Evolutionary conservation across 495 filamentous ascomycete species (phyloP).

Genomic region (Glonium stellatum): DNA sequence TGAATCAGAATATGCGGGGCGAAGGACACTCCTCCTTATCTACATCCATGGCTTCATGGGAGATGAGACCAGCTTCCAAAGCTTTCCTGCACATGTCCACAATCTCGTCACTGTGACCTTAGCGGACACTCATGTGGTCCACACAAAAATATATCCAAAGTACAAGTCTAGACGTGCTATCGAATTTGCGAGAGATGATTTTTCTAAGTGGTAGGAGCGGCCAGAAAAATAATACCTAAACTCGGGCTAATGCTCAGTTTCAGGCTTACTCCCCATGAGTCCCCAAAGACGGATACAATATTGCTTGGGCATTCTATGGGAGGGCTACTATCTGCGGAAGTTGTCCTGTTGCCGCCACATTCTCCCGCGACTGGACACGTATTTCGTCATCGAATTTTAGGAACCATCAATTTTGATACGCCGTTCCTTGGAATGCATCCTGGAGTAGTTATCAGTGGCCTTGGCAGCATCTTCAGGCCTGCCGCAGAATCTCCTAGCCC

Average conservation of each 20-base stretch:
- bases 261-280: conserved; percentile 72
- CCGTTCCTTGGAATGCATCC: conserved; percentile 88
- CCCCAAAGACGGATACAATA: conserved; percentile 66
- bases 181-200: conserved; percentile 65
- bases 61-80: conserved; percentile 77
- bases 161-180: conserved; percentile 79
- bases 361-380: conserved; percentile 29
- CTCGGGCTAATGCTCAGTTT: conserved; percentile 8
- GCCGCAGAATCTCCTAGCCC: conserved; percentile 25
- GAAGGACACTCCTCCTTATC: conserved; percentile 66
- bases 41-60: conserved; percentile 96
- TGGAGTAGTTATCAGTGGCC: conserved; percentile 71
- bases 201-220: conserved; percentile 62
- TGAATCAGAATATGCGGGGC: conserved; percentile 34
- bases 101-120: conserved; percentile 61
- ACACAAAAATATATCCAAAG: conserved; percentile 85
- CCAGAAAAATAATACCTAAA: neutral
- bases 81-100: conserved; percentile 84
- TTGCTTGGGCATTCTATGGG: conserved; percentile 89
- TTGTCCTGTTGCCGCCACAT: conserved; percentile 54
- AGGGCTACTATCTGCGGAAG: conserved; percentile 73
- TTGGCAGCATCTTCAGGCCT: conserved; percentile 66
- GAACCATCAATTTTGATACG: conserved; percentile 76
- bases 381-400: conserved; percentile 72
- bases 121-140: conserved; percentile 66